Evolutionary conservation across 176 grass and related monocot species (phyloP), one percentile per base, ranked within the genome.

Genomic region (Rhynchospora tenuis): DNA sequence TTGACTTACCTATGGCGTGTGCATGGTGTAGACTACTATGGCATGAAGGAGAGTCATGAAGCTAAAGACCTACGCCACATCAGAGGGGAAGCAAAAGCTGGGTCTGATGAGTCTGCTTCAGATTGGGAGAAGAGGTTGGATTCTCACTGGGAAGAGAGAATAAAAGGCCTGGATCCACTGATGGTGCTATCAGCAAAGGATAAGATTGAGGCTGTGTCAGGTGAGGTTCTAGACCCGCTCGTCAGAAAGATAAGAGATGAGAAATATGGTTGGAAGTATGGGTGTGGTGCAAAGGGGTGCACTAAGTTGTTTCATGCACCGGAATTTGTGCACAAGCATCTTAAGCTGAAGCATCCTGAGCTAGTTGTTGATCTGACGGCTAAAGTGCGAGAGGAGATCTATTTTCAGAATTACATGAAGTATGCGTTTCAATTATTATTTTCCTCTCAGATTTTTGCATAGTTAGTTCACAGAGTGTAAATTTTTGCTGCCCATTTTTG

Each of bases 181-280:
- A 85, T 93, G 57, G 80, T 86, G 77, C 82, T 99, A 83, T 91
- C 90, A 15, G 93, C 91, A 6, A 95, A 96, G 81, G 97, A 96
- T 28, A 99, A 99, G 86, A 93, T 99, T 64, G 97, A 99, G 85
- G 93, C 97, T 72, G 91, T 90, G 29, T 91, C 93, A 45, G 88
- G 84, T 80, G 97, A 99, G 83, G 91, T 85, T 84, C 79, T 99
- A 52, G 93, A 99, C 66, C 97, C 97, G 17, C 84, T 86, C 52
- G 91, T 96, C 23, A 90, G 97, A 80, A 99, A 99, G 89, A 99
- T 99, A 80, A 90, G 97, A 62, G 97, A 99, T 89, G 97, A 99
- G 81, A 99, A 96, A 78, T 99, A 99, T 79, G 97, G 93, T 26
- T 99, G 97, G 97, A 99, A 99, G 86, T 99, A 99, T 70, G 97